These are phyloP conservation scores for Talaromyces stipitatus DNA, from an alignment of 495 filamentous ascomycete species.

Conservation along the genomic window DNA sequence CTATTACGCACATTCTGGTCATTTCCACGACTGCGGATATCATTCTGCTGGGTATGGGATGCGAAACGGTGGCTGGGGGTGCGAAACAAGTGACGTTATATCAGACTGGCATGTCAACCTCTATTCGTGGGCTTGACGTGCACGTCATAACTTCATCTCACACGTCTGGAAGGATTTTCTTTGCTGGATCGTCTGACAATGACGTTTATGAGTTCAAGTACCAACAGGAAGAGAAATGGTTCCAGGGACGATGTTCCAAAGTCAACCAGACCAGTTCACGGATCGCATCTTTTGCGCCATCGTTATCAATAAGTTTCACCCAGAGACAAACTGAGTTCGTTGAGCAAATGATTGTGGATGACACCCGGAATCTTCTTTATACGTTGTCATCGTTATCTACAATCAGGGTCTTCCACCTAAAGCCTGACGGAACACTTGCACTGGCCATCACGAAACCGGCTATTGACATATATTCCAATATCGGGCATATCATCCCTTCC, in stretches of 20 bases:
- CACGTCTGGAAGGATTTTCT: constrained; percentile 82
- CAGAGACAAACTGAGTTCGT: constrained; percentile 53
- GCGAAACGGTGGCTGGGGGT: constrained; percentile 51
- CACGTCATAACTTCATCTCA: constrained; percentile 68
- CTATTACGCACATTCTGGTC: constrained; percentile 79
- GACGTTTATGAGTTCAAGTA: constrained; percentile 92
- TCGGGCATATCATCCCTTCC: constrained; percentile 69
- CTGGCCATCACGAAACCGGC: constrained; percentile 51
- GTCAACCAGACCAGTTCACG: constrained; percentile 80
- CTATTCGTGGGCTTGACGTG: constrained; percentile 64
- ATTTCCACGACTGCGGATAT: constrained; percentile 81
- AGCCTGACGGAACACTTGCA: constrained; percentile 40
- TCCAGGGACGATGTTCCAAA: constrained; percentile 69
- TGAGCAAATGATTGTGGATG: constrained; percentile 73
- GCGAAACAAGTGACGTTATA: constrained; percentile 66
- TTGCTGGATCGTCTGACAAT: constrained; percentile 67
- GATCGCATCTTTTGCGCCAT: constrained; percentile 60
- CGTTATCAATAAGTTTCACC: constrained; percentile 40
- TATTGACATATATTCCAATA: constrained; percentile 50
- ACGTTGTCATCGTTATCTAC: constrained; percentile 79
- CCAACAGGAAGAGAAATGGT: constrained; percentile 96
- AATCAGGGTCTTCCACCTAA: constrained; percentile 80
- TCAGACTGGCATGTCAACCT: constrained; percentile 71
- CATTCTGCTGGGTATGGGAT: constrained; percentile 71
- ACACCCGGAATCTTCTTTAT: constrained; percentile 80